phyloP scores from a whole-genome alignment of 148 eudicot genomes.

The Cornus florida region DNA sequence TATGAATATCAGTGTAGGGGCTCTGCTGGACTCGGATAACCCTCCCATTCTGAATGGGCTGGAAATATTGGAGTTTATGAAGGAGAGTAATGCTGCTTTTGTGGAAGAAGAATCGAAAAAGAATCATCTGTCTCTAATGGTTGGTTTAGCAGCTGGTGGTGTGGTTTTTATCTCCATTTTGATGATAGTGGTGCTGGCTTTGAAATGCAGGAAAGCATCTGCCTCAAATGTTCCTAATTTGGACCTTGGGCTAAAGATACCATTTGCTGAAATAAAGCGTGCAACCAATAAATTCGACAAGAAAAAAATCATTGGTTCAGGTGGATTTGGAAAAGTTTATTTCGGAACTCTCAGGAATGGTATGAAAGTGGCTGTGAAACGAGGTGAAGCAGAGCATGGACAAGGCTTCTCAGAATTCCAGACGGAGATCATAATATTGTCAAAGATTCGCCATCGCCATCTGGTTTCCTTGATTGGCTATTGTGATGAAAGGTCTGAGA shows the following conservation, averaged over 20 bases:
- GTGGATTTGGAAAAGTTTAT: slow-evolving; percentile 64
- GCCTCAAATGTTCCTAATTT: slow-evolving; percentile 24
- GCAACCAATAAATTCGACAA: slow-evolving; percentile 46
- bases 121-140: slow-evolving; percentile 7
- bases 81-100: neutral
- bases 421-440: slow-evolving; percentile 46
- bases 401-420: slow-evolving; percentile 55
- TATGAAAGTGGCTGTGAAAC: slow-evolving; percentile 50
- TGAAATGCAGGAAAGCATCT: slow-evolving; percentile 13
- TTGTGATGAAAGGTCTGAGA: slow-evolving; percentile 49
- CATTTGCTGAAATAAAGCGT: slow-evolving; percentile 30
- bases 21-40: neutral
- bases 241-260: slow-evolving; percentile 38
- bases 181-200: slow-evolving; percentile 2
- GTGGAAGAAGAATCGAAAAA: neutral
- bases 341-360: slow-evolving; percentile 36
- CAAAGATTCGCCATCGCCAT: slow-evolving; percentile 51
- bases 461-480: slow-evolving; percentile 55
- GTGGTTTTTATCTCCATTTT: slow-evolving; percentile 15
- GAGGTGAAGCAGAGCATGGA: slow-evolving; percentile 43
- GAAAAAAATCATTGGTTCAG: slow-evolving; percentile 39
- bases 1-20: slow-evolving; percentile 34
- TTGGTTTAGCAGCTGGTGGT: slow-evolving; percentile 27
- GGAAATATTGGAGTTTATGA: slow-evolving; percentile 41
- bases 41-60: slow-evolving; percentile 39